A percentile compares a stretch with the other conserved stretches of the same genome.
phyloP scores from a whole-genome alignment of 139 green algal genomes.

The Chlorella sp. region DNA sequence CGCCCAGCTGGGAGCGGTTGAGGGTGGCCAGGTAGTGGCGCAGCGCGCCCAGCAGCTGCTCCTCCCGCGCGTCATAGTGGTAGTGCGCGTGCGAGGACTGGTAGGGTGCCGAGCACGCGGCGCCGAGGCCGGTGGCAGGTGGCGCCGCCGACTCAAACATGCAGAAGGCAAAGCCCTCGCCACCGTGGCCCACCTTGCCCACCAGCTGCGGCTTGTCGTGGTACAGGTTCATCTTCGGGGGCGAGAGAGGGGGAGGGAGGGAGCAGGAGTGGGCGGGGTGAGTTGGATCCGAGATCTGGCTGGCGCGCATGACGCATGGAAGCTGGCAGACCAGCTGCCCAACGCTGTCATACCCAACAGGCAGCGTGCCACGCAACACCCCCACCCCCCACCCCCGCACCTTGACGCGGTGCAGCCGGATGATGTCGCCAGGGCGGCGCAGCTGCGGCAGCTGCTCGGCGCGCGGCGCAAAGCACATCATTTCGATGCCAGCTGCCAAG shows the following conservation, averaged over 20 bases:
- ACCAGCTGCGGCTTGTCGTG: constrained; percentile 45
- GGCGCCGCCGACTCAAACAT: constrained; percentile 20
- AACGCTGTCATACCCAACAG: no score
- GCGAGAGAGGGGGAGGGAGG: not conserved
- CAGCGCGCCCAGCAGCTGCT: constrained; percentile 29
- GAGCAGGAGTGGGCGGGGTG: no score
- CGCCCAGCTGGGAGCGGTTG: not conserved
- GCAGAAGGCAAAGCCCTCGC: constrained; percentile 36
- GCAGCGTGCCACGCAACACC: no score
- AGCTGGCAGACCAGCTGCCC: not conserved
- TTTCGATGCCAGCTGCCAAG: constrained; percentile 30
- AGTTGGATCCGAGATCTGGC: no score
- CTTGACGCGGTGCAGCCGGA: constrained; percentile 49
- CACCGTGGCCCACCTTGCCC: constrained; percentile 28
- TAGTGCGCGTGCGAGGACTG: constrained; percentile 34
- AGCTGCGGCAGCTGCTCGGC: constrained; percentile 22
- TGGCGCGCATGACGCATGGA: no score
- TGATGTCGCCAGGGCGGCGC: constrained; percentile 49
- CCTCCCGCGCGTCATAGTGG: constrained; percentile 27
- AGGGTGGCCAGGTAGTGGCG: constrained; percentile 16
- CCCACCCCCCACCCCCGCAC: not conserved
- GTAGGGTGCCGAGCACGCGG: constrained; percentile 30
- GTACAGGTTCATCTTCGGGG: constrained; percentile 31
- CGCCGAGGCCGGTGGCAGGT: not conserved
- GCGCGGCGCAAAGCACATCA: constrained; percentile 43